A percentile compares a stretch with the other conserved stretches of the same genome.
These are phyloP conservation scores for Castanea crenata DNA, from an alignment of 306 rosid genomes.

Conservation along the genomic window DNA sequence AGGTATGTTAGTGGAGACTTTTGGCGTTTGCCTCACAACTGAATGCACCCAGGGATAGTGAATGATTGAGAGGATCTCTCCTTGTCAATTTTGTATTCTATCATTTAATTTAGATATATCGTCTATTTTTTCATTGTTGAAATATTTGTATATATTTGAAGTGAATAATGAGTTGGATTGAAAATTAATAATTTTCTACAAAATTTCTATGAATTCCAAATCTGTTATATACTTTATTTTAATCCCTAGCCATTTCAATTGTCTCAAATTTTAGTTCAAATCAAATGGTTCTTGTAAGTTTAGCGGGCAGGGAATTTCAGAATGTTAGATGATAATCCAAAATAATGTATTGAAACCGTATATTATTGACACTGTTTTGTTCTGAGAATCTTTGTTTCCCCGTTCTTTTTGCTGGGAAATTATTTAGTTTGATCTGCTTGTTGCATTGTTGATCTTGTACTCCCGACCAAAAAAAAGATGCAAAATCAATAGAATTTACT, in stretches of 20 bases:
- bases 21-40: background rate
- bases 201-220: background rate
- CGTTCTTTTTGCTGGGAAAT: background rate
- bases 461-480: too few relatives aligned
- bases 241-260: too few relatives aligned
- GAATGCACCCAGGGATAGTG: background rate
- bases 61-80: too few relatives aligned
- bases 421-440: too few relatives aligned
- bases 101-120: background rate
- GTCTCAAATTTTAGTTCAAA: background rate
- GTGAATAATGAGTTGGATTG: constrained; percentile 11
- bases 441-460: too few relatives aligned
- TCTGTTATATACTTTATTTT: background rate
- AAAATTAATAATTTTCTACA: background rate
- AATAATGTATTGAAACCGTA: too few relatives aligned
- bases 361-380: background rate
- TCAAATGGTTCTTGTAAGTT: background rate
- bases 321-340: too few relatives aligned
- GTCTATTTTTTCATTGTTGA: background rate
- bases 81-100: too few relatives aligned
- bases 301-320: background rate
- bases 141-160: constrained; percentile 5
- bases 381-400: background rate
- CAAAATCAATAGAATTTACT: too few relatives aligned
- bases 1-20: too few relatives aligned